phyloP scores from a whole-genome alignment of 306 rosid species.

The Vicia faba region DNA sequence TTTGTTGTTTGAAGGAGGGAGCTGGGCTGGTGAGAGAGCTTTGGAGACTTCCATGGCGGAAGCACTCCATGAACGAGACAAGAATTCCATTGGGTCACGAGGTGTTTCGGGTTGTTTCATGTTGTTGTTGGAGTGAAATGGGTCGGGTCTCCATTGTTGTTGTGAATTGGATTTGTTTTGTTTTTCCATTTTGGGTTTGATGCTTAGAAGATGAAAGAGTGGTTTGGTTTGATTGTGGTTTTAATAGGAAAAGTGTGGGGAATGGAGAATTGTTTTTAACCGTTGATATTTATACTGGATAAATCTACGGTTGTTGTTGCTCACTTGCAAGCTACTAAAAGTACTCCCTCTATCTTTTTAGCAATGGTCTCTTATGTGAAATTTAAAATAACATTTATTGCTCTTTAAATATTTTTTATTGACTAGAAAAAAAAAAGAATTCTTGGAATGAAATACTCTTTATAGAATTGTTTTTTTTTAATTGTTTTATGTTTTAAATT shows the following conservation, averaged over 20 bases:
- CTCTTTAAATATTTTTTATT: too few species aligned
- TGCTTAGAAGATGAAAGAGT: constrained; percentile 3
- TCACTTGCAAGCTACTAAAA: background rate
- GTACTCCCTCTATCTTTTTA: too few species aligned
- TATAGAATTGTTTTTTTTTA: too few species aligned
- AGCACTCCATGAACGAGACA: constrained; percentile 90
- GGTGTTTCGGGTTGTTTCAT: constrained; percentile 64
- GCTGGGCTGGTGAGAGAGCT: constrained; percentile 61
- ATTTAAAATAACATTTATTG: too few species aligned
- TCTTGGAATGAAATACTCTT: too few species aligned
- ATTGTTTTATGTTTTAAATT: too few species aligned
- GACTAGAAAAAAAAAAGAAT: too few species aligned
- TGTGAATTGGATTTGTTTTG: constrained; percentile 36
- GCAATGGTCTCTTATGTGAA: too few species aligned
- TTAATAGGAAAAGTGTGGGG: background rate
- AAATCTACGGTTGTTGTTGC: background rate
- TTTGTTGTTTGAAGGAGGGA: constrained; percentile 13
- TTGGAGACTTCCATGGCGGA: constrained; percentile 88
- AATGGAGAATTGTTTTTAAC: background rate
- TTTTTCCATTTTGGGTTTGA: constrained; percentile 47
- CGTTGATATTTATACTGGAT: background rate
- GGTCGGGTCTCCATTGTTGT: constrained; percentile 60
- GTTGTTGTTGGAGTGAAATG: constrained; percentile 32
- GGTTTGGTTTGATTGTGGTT: constrained; percentile 8
- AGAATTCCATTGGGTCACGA: constrained; percentile 81